Evolutionary conservation across 371 early-diverging fungal species (phyloP).

Genomic region (Choanephora cucurbitarum): DNA sequence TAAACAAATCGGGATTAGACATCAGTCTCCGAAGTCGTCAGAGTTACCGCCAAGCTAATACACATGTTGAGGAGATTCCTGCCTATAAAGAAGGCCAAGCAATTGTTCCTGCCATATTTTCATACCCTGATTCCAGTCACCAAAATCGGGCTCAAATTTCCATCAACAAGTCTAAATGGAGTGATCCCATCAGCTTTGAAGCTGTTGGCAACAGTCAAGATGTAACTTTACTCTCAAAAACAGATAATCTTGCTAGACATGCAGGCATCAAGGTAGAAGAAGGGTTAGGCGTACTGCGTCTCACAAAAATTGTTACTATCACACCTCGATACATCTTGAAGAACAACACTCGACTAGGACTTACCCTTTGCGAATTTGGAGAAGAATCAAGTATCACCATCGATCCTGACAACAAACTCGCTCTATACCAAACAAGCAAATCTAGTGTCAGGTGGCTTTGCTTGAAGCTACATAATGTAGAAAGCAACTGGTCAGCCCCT

Average conservation of each 20-base stretch:
- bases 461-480: conserved; percentile 45
- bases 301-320: conserved; percentile 77
- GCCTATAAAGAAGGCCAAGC: conserved; percentile 28
- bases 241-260: conserved; percentile 46
- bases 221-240: conserved; percentile 49
- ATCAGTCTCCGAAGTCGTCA: conserved; percentile 36
- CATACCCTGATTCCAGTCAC: conserved; percentile 73
- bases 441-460: conserved; percentile 54
- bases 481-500: conserved; percentile 74
- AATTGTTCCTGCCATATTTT: conserved; percentile 74
- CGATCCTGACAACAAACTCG: conserved; percentile 45
- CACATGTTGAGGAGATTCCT: conserved; percentile 15
- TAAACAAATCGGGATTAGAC: conserved; percentile 76
- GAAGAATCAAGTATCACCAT: conserved; percentile 26
- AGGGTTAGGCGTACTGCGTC: conserved; percentile 55
- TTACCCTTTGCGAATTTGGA: conserved; percentile 63
- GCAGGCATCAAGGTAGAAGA: conserved; percentile 75
- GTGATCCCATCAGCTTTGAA: conserved; percentile 81
- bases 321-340: conserved; percentile 85
- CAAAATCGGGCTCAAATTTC: conserved; percentile 73
- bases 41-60: conserved; percentile 15
- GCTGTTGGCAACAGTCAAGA: conserved; percentile 78
- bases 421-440: conserved; percentile 54
- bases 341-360: conserved; percentile 63
- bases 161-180: conserved; percentile 74